Percentiles rank a stretch among this genome's conserved stretches.
Evolutionary conservation across 176 grass and related monocot genomes (phyloP).

Genomic region (Areca catechu): DNA sequence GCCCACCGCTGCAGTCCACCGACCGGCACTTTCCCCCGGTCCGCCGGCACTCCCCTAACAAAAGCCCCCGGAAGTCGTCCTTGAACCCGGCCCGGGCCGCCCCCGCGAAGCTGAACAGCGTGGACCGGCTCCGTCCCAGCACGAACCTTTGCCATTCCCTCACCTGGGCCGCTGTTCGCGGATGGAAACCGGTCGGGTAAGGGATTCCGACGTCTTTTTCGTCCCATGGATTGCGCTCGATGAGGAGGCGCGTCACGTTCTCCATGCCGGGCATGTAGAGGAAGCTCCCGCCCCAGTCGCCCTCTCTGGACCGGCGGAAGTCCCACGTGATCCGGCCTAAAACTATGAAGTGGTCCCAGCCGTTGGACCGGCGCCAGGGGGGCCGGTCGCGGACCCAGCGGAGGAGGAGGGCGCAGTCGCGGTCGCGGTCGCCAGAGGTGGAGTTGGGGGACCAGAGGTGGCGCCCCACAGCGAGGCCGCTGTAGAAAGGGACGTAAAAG

Average conservation of each 20-base stretch:
- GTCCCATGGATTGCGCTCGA: slow-evolving; percentile 49
- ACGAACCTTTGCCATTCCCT: slow-evolving; percentile 58
- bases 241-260: slow-evolving; percentile 65
- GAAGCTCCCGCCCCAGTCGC: slow-evolving; percentile 66
- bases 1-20: slow-evolving; percentile 44
- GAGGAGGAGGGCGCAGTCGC: slow-evolving; percentile 35
- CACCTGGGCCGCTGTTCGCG: slow-evolving; percentile 37
- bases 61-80: slow-evolving; percentile 60
- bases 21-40: slow-evolving; percentile 37
- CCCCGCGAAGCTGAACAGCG: slow-evolving; percentile 64
- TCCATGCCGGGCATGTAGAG: slow-evolving; percentile 49
- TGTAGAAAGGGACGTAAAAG: slow-evolving; percentile 86
- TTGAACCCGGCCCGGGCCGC: slow-evolving; percentile 43
- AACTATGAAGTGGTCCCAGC: slow-evolving; percentile 72
- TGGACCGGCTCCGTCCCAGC: slow-evolving; percentile 28
- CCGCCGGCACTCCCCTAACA: slow-evolving; percentile 59
- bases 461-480: slow-evolving; percentile 53
- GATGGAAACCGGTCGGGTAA: slow-evolving; percentile 85
- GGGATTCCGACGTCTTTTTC: slow-evolving; percentile 58
- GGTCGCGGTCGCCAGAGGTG: slow-evolving; percentile 44
- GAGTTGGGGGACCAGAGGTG: slow-evolving; percentile 58
- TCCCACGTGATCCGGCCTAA: slow-evolving; percentile 91
- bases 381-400: slow-evolving; percentile 50
- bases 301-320: slow-evolving; percentile 49
- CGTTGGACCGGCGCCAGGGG: slow-evolving; percentile 43